These are phyloP conservation scores for Turritis glabra DNA, from an alignment of 345 rosid genomes.

Conservation along the genomic window DNA sequence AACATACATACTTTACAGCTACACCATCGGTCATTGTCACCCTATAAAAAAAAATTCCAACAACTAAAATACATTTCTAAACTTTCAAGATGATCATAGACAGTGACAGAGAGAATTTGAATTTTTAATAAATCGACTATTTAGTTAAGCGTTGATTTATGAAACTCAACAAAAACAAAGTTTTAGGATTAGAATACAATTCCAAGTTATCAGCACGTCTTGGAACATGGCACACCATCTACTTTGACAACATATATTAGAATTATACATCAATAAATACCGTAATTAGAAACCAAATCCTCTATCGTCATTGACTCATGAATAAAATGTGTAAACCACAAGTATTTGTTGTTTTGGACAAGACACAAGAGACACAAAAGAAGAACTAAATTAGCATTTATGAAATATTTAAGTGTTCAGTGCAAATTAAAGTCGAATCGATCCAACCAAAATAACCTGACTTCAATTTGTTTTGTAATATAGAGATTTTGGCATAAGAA, in stretches of 20 bases:
- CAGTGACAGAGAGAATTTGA: not conserved
- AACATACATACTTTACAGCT: not conserved
- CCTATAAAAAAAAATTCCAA: not conserved
- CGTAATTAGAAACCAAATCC: not conserved
- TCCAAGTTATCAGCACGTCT: conserved; percentile 25
- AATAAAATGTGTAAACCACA: too few relatives aligned
- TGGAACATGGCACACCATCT: conserved; percentile 16
- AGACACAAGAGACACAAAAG: not conserved
- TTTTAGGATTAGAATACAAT: not conserved
- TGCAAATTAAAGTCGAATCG: not conserved
- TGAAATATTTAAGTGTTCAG: too few relatives aligned
- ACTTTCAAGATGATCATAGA: not conserved
- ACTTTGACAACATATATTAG: not conserved
- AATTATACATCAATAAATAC: too few relatives aligned
- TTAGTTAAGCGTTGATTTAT: not conserved
- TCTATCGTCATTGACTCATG: not conserved
- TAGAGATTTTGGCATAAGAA: not conserved
- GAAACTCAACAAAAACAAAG: not conserved
- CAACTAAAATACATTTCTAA: not conserved
- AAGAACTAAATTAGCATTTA: not conserved
- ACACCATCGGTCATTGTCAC: conserved; percentile 10
- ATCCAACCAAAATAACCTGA: not conserved
- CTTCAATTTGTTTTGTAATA: too few relatives aligned
- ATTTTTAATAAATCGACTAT: not conserved
- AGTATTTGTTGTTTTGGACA: not conserved